These are phyloP conservation scores for Plasmodium malariae DNA, from an alignment of 169 alveolate species.

Conservation along the genomic window DNA sequence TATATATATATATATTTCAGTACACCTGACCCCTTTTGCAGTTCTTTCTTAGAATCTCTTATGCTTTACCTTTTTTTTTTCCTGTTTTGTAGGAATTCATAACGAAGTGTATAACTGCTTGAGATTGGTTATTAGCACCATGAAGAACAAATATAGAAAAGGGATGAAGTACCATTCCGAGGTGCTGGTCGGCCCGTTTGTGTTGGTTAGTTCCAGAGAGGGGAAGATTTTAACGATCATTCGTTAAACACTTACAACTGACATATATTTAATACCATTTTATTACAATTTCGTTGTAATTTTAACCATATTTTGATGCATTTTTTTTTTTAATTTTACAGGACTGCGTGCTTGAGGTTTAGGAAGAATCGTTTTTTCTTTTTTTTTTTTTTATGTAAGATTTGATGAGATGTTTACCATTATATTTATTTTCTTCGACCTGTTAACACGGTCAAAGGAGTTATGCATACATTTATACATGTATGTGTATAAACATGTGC, in stretches of 20 bases:
- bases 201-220: slow-evolving; percentile 57
- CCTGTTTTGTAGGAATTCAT: slow-evolving; percentile 30
- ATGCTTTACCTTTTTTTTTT: neutral
- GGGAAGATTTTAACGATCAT: neutral
- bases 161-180: slow-evolving; percentile 17
- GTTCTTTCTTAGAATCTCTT: neutral
- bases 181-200: slow-evolving; percentile 67
- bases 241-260: neutral
- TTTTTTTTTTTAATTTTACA: slow-evolving; percentile 3
- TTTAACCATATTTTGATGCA: neutral
- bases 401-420: too few relatives aligned
- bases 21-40: too few relatives aligned
- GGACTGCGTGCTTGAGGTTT: slow-evolving; percentile 8
- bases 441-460: too few relatives aligned
- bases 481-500: too few relatives aligned
- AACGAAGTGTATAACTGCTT: slow-evolving; percentile 32
- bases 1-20: too few relatives aligned
- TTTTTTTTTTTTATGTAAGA: too few relatives aligned
- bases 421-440: too few relatives aligned
- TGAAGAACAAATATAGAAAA: slow-evolving; percentile 1
- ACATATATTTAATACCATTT: neutral
- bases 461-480: too few relatives aligned
- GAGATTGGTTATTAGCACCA: neutral
- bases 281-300: neutral
- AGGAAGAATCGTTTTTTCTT: too few relatives aligned